Base-by-base conservation (phyloP, 2,329 filamentous ascomycete genomes). In the Colletotrichum destructivum region DNA sequence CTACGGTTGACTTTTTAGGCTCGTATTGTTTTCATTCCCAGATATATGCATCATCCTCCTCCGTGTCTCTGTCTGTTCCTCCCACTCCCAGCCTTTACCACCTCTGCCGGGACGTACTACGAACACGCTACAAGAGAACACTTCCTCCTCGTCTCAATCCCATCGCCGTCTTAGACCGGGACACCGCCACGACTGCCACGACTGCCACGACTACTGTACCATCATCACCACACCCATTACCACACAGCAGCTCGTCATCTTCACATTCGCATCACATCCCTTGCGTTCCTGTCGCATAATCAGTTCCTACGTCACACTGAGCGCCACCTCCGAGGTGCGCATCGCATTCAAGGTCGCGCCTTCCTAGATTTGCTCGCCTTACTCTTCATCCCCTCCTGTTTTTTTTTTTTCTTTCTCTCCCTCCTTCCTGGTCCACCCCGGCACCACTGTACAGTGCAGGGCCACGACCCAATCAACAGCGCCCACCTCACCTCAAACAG, bases 281-380 rank as follows among this genome's bases (percentile, higher is more conserved):
- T 71, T 62, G 57, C 64, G 69, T 68, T 71, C 42, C 59, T 31
- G 51, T 44, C 38, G 64, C 69, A 54, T 42, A 68, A 62, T 44
- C 8, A 52, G 26, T 59, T 44, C 57, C 57, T 31, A 71, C 69
- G 69, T 71, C 69, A 71, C 63, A 21, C 44, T 13, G 11, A 35
- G 16, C 31, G 59, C 42, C 65, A 13, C n/a, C n/a, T 40, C 35
- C 23, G 13, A 26, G n/a, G 12, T n/a, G 35, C 35, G 21, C 54
- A 35, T 21, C 21, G 16, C 52, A 38, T 49, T 21, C 44, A 8
- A 47, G 44, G 18, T 47, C 35, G 35, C 35, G 35, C 35, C 35
- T 38, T 38, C 35, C 35, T 38, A 38, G 35, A 9, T 38, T 38
- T 54, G 26, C 16, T 26, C n/a, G 16, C 9, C 16, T 9, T 6